Conservation (phyloP, 805 yeast genomes). For the Yarrowia porcina region DNA sequence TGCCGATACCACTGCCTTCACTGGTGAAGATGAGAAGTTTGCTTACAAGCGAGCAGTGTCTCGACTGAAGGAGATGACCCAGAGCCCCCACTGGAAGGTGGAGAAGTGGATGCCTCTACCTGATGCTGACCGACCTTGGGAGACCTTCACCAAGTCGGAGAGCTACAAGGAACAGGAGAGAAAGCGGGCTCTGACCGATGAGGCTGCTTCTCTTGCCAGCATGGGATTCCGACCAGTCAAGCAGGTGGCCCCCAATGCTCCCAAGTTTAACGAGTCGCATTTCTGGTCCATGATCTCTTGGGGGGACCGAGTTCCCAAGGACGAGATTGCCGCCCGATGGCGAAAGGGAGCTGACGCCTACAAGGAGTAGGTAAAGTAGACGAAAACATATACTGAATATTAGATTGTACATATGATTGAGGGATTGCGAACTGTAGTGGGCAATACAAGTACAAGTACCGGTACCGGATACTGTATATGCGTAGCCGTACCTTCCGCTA, state of each 20-base stretch:
- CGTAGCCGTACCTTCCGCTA: no score
- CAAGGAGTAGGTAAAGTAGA: neutral
- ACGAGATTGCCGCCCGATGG: constrained; percentile 57
- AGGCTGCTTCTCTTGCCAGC: constrained; percentile 8
- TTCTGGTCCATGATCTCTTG: constrained; percentile 70
- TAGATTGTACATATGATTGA: no score
- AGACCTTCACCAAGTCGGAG: constrained; percentile 31
- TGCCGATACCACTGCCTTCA: constrained; percentile 47
- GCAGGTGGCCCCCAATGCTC: constrained; percentile 35
- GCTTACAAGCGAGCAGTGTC: constrained; percentile 71
- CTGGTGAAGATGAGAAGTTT: constrained; percentile 75
- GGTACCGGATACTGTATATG: no score
- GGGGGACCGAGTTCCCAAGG: constrained; percentile 52
- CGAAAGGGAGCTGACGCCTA: constrained; percentile 1
- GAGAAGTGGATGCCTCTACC: constrained; percentile 57
- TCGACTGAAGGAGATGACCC: constrained; percentile 59
- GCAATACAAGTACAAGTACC: no score
- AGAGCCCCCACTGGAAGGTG: constrained; percentile 49
- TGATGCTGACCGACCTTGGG: constrained; percentile 58
- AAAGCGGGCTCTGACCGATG: neutral
- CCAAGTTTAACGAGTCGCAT: constrained; percentile 46
- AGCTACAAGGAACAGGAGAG: constrained; percentile 27
- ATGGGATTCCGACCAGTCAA: constrained; percentile 11
- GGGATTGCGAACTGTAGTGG: no score
- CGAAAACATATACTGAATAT: no score